A percentile compares a stretch with the other conserved stretches of the same genome.
Conservation (phyloP, 805 yeast genomes). For the Monosporozyma servazzii region DNA sequence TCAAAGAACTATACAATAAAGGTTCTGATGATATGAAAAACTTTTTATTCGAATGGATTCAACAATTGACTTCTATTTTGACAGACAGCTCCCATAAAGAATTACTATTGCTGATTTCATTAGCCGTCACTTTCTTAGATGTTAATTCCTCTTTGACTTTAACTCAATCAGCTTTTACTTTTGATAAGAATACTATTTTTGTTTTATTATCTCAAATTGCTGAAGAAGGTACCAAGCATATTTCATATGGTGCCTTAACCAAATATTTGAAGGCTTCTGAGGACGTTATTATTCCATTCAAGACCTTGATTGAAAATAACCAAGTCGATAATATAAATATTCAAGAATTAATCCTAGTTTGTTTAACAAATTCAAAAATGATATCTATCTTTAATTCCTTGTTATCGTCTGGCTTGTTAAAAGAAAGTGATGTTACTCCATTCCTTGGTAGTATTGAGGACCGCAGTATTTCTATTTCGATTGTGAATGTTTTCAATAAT, state of each 20-base stretch:
- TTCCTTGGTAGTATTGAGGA: conserved; percentile 6
- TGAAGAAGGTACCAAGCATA: not conserved
- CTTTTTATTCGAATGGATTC: conserved; percentile 1
- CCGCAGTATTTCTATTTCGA: conserved; percentile 20
- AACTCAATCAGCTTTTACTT: not conserved
- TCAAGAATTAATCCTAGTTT: conserved; percentile 1
- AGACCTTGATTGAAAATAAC: conserved; percentile 6
- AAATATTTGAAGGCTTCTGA: not conserved
- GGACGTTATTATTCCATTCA: not conserved
- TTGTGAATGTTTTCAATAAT: conserved; percentile 18
- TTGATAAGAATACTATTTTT: not conserved
- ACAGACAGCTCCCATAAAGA: not conserved
- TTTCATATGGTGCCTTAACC: conserved; percentile 1
- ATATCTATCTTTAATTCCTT: conserved; percentile 1
- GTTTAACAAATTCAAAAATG: not conserved
- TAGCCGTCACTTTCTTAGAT: not conserved
- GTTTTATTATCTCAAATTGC: conserved; percentile 1
- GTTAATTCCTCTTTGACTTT: not conserved
- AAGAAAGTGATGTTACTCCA: conserved; percentile 4
- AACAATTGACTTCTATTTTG: not conserved
- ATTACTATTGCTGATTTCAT: not conserved
- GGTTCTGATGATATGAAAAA: not conserved
- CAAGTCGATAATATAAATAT: conserved; percentile 10
- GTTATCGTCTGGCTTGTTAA: conserved; percentile 9
- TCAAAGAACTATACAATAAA: not conserved